Percentiles rank a stretch among this genome's conserved stretches.
These are phyloP conservation scores for Saprolegnia parasitica DNA, from an alignment of 352 stramenopile genomes.

Conservation along the genomic window DNA sequence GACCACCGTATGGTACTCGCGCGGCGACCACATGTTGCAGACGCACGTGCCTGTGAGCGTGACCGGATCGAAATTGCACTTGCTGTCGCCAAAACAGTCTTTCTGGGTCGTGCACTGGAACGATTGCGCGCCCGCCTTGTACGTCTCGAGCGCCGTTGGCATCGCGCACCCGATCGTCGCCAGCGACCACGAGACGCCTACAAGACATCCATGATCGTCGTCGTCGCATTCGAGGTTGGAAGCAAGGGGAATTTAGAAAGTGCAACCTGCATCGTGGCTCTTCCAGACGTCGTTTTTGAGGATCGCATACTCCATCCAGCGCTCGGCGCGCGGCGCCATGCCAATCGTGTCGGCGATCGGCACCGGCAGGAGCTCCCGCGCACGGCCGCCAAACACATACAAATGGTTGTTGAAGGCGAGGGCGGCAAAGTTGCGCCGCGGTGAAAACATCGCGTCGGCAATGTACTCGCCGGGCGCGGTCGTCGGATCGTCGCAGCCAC, in stretches of 20 bases:
- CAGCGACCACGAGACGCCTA: constrained; percentile 52
- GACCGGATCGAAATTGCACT: constrained; percentile 42
- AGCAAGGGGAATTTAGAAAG: no score
- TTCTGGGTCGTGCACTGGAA: constrained; percentile 62
- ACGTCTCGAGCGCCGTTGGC: constrained; percentile 46
- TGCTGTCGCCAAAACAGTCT: constrained; percentile 59
- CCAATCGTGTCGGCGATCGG: constrained; percentile 44
- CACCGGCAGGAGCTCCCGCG: constrained; percentile 54
- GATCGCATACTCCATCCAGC: constrained; percentile 61
- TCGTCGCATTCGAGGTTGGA: not conserved
- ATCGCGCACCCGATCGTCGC: constrained; percentile 60
- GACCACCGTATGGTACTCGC: constrained; percentile 60
- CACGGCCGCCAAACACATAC: constrained; percentile 54
- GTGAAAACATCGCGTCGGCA: constrained; percentile 74
- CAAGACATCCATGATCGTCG: not conserved
- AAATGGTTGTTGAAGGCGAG: constrained; percentile 56
- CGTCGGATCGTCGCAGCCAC: constrained; percentile 53
- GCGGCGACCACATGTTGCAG: constrained; percentile 74
- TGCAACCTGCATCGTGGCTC: constrained; percentile 59
- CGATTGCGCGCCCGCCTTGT: constrained; percentile 42
- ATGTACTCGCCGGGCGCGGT: constrained; percentile 57
- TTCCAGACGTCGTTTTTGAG: constrained; percentile 79
- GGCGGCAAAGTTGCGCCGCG: constrained; percentile 59
- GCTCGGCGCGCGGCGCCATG: constrained; percentile 35
- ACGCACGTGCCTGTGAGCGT: constrained; percentile 49